Evolutionary conservation across 345 rosid genomes (phyloP), one percentile per base, ranked within the genome.

Genomic region (Euclidium syriacum): DNA sequence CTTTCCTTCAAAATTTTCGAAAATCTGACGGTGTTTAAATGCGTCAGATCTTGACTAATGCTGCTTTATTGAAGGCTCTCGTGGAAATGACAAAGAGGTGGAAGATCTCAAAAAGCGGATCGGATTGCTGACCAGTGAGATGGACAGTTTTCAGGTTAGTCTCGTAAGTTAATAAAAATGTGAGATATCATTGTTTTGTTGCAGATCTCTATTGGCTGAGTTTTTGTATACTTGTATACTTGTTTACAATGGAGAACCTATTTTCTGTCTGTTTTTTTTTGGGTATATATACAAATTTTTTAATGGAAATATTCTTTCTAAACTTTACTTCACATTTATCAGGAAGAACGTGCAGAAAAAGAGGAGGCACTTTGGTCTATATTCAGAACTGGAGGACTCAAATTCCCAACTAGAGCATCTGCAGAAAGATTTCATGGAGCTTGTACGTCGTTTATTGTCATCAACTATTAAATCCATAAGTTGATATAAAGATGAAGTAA

Each of bases 21-120:
- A 23, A 23, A 18, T 49, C 80, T 81, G 59, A 81, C 54, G 23
- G 24, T 69, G 64, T 46, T 48, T 49, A 25, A 49, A 22, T 65
- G 62, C 70, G 52, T 62, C 64, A 94, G 97, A 84, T 90, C 73
- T 81, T 94, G 80, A 87, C 96, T 25, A 97, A 94, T 83, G 97
- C 92, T 42, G 95, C 99, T 53, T 83, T 87, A 55, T 40, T 90
- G 62, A 94, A 83, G 82, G 27, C 63, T 36, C 50, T 34, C 29
- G 3, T 62, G 51, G 33, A 32, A 30, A 57, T 10, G 1, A 56
- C 75, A 52, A 76, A 70, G 86, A 87, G 69, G 66, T 84, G 48
- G 77, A 80, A 72, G 63, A 78, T 70, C 85, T 90, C 52, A 87
- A 70, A 77, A 78, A 56, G 70, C 85, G 80, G 62, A 54, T 83